Evolutionary conservation across 371 early-diverging fungal species (phyloP).

Genomic region (Saksenaea vasiformis): DNA sequence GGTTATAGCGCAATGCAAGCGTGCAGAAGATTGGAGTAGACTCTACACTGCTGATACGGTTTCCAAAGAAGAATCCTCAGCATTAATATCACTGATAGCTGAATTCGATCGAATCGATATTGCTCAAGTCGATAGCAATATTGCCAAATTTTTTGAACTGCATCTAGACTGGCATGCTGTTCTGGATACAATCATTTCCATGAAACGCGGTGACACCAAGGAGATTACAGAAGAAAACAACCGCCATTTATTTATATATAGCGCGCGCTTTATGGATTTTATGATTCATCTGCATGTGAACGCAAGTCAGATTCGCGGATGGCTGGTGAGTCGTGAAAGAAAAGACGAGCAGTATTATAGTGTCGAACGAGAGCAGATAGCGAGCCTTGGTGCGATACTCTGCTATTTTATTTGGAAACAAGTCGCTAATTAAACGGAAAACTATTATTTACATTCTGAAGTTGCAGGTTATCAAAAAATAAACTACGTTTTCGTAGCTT

Average conservation of each 20-base stretch:
- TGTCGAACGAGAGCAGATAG: constrained; percentile 37
- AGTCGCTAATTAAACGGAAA: not conserved
- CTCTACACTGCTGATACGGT: constrained; percentile 21
- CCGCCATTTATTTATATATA: constrained; percentile 38
- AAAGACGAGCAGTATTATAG: constrained; percentile 17
- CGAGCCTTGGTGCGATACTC: constrained; percentile 27
- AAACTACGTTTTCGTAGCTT: too few relatives aligned
- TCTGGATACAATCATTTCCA: constrained; percentile 22
- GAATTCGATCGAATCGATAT: constrained; percentile 38
- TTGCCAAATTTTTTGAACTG: constrained; percentile 22
- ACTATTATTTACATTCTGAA: too few relatives aligned
- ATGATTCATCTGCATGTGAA: constrained; percentile 36
- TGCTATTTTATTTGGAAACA: constrained; percentile 38
- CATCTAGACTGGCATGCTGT: constrained; percentile 33
- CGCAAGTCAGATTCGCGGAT: constrained; percentile 24
- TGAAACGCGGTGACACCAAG: constrained; percentile 20
- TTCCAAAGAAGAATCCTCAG: constrained; percentile 13
- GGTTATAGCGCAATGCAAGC: constrained; percentile 38
- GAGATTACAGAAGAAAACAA: constrained; percentile 24
- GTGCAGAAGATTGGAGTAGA: constrained; percentile 36
- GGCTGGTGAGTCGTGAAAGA: constrained; percentile 43
- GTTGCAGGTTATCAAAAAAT: too few relatives aligned
- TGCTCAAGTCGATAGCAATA: constrained; percentile 27
- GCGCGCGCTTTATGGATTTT: constrained; percentile 44
- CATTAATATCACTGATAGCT: constrained; percentile 23